Percentiles rank a stretch among this genome's conserved stretches.
phyloP scores from a whole-genome alignment of 306 rosid species.

The Vachellia collinsii region DNA sequence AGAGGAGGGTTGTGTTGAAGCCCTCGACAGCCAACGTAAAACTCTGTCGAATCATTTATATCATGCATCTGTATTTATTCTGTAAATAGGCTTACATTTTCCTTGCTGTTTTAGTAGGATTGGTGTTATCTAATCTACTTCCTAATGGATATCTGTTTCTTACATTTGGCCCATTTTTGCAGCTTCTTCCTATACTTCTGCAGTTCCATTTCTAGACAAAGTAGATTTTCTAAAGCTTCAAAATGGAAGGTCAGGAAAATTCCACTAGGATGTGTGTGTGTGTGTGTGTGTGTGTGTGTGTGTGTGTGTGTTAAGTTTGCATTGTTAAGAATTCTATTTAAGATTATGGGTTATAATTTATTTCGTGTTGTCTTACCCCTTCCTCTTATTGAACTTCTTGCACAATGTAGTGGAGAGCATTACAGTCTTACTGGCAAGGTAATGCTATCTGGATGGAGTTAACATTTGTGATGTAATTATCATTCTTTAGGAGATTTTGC shows the following conservation, averaged over 20 bases:
- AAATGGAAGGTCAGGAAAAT: constrained; percentile 76
- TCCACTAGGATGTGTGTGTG: neutral
- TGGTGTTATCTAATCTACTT: neutral
- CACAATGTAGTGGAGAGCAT: constrained; percentile 3
- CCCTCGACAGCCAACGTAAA: too few species aligned
- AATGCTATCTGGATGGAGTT: constrained; percentile 3
- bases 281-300: too few species aligned
- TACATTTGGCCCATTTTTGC: constrained; percentile 47
- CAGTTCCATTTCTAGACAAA: constrained; percentile 61
- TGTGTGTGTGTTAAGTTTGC: neutral
- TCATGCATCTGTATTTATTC: constrained; percentile 4
- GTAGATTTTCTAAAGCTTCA: constrained; percentile 81
- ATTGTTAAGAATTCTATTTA: neutral
- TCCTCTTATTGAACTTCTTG: neutral
- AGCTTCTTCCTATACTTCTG: constrained; percentile 72
- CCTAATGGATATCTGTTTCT: constrained; percentile 24
- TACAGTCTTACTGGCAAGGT: neutral
- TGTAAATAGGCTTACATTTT: constrained; percentile 19
- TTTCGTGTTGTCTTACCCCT: neutral
- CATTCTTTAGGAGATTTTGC: constrained; percentile 1
- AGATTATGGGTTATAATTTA: neutral
- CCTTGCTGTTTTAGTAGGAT: constrained; percentile 19
- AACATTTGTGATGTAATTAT: neutral
- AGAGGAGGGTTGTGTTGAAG: too few species aligned
- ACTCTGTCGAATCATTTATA: too few species aligned